These are phyloP conservation scores for Hypoxylon perforatum DNA, from an alignment of 495 filamentous ascomycete genomes.

Conservation along the genomic window DNA sequence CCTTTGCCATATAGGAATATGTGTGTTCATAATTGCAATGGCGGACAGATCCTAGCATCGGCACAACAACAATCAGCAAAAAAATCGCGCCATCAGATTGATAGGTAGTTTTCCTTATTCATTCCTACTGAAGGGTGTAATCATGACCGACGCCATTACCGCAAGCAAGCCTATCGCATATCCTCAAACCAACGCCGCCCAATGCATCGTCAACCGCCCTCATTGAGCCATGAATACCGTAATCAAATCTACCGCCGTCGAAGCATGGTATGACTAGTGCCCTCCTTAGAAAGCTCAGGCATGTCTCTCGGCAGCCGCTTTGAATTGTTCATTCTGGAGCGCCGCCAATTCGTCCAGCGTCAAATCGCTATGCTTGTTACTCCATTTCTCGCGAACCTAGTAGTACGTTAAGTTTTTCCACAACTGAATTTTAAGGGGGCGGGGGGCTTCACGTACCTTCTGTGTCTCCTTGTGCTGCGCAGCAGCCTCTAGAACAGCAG, in stretches of 20 bases:
- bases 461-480: slow-evolving; percentile 91
- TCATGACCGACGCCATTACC: slow-evolving; percentile 26
- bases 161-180: slow-evolving; percentile 18
- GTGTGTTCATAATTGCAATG: neutral
- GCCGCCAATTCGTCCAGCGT: slow-evolving; percentile 87
- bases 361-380: slow-evolving; percentile 92
- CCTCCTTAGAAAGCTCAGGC: slow-evolving; percentile 35
- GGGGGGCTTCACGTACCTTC: slow-evolving; percentile 75
- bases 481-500: slow-evolving; percentile 85
- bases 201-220: slow-evolving; percentile 28
- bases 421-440: neutral
- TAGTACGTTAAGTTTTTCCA: slow-evolving; percentile 50
- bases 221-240: neutral
- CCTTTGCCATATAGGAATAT: neutral
- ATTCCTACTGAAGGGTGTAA: slow-evolving; percentile 16
- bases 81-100: neutral
- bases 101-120: slow-evolving; percentile 10
- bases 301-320: slow-evolving; percentile 70
- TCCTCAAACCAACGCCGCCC: slow-evolving; percentile 29
- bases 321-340: slow-evolving; percentile 91
- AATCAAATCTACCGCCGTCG: neutral
- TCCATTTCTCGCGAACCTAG: slow-evolving; percentile 94
- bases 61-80: neutral
- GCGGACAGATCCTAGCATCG: neutral
- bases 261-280: neutral